phyloP scores from a whole-genome alignment of 768 basidiomycete genomes.

The Psilocybe sp. region DNA sequence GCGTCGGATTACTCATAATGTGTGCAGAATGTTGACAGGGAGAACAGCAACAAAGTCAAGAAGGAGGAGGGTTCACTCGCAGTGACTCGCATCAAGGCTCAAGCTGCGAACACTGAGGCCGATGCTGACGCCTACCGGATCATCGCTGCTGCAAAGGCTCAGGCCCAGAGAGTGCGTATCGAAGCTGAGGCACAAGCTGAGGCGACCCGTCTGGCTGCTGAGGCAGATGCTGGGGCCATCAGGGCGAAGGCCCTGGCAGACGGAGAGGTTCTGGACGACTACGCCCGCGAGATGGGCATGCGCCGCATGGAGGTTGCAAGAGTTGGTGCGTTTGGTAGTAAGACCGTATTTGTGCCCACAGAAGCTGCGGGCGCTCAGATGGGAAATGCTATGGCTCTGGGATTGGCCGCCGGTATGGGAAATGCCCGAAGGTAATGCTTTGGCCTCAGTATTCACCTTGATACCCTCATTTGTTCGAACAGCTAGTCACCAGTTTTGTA shows the following conservation, averaged over 20 bases:
- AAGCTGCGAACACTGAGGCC: conserved; percentile 60
- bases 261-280: conserved; percentile 54
- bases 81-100: conserved; percentile 75
- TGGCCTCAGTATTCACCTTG: too few relatives aligned
- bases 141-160: conserved; percentile 72
- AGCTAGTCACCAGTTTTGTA: too few relatives aligned
- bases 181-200: conserved; percentile 77
- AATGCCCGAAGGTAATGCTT: conserved; percentile 10
- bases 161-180: conserved; percentile 67
- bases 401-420: conserved; percentile 72
- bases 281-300: conserved; percentile 76
- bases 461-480: too few relatives aligned
- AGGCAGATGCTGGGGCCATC: conserved; percentile 71
- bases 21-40: conserved; percentile 73
- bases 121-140: conserved; percentile 75
- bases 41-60: conserved; percentile 86
- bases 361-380: conserved; percentile 57
- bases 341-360: conserved; percentile 67
- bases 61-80: conserved; percentile 78
- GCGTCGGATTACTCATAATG: not conserved
- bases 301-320: conserved; percentile 62
- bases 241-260: conserved; percentile 66
- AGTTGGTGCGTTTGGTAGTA: conserved; percentile 64
- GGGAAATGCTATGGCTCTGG: conserved; percentile 59
- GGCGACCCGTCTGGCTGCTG: conserved; percentile 70